These are phyloP conservation scores for Fusarium duplospermum DNA, from an alignment of 2,329 filamentous ascomycete species.

Conservation along the genomic window DNA sequence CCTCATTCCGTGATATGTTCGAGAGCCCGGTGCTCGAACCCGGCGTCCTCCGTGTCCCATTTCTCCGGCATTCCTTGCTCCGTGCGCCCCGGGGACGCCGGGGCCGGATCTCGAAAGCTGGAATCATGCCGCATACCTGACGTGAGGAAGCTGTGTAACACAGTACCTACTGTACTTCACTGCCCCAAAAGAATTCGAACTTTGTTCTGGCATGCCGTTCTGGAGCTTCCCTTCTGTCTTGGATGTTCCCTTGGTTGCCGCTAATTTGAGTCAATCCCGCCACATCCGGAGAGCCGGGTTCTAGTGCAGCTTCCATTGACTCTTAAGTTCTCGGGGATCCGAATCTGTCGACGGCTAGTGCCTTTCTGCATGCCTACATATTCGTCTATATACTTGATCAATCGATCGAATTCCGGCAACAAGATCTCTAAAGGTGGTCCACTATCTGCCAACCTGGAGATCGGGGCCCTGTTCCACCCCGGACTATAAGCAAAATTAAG, in stretches of 20 bases:
- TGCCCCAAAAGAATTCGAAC: not conserved
- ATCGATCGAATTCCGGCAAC: not conserved
- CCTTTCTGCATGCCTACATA: not conserved
- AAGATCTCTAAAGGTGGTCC: not conserved
- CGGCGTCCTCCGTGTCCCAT: constrained; percentile 26
- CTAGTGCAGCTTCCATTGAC: constrained; percentile 15
- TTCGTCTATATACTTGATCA: not conserved
- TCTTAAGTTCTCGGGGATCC: constrained; percentile 2
- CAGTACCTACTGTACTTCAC: not conserved
- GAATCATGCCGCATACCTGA: constrained; percentile 19
- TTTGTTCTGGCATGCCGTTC: not conserved
- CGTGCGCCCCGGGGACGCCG: constrained; percentile 36
- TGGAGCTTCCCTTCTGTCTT: constrained; percentile 27
- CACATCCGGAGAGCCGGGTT: constrained; percentile 28
- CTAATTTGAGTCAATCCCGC: constrained; percentile 34
- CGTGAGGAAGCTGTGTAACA: not conserved
- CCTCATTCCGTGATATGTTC: constrained; percentile 32
- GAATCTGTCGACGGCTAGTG: not conserved
- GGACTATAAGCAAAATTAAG: constrained; percentile 4
- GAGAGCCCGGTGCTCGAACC: constrained; percentile 13
- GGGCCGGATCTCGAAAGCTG: constrained; percentile 28
- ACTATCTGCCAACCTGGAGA: not conserved
- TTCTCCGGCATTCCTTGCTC: constrained; percentile 24
- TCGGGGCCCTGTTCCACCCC: not conserved
- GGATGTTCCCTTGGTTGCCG: constrained; percentile 4